A percentile compares a stretch with the other conserved stretches of the same genome.
phyloP scores from a whole-genome alignment of 2,329 filamentous ascomycete genomes.

The Pseudogymnoascus sp. region DNA sequence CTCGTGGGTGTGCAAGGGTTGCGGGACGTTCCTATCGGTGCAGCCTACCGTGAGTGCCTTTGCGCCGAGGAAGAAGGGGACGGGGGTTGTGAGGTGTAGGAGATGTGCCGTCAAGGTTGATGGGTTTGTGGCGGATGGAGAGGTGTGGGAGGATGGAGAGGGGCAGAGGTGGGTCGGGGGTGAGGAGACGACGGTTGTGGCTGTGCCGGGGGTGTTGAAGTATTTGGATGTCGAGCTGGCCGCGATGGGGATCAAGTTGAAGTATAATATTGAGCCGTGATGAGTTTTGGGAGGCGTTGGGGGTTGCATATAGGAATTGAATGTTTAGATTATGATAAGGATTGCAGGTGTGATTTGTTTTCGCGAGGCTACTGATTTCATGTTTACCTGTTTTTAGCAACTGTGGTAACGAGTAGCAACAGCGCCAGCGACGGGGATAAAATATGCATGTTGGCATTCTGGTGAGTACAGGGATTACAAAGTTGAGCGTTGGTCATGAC shows the following conservation, averaged over 20 bases:
- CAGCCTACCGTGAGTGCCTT: conserved; percentile 68
- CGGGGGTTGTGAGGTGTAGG: conserved; percentile 68
- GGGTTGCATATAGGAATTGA: neutral
- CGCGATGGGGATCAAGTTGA: conserved; percentile 93
- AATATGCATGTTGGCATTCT: too few relatives aligned
- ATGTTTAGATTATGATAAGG: neutral
- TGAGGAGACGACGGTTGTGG: conserved; percentile 82
- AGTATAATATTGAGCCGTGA: conserved; percentile 62
- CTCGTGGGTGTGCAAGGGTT: conserved; percentile 81
- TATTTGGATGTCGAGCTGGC: conserved; percentile 92
- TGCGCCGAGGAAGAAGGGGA: conserved; percentile 55
- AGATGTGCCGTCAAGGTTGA: conserved; percentile 53
- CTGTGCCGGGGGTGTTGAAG: conserved; percentile 84
- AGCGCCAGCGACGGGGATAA: too few relatives aligned
- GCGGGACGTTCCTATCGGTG: conserved; percentile 84
- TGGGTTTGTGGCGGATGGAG: conserved; percentile 42
- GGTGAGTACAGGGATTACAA: too few relatives aligned
- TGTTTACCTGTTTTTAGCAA: too few relatives aligned
- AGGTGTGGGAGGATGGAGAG: conserved; percentile 88
- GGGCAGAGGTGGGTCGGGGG: conserved; percentile 80
- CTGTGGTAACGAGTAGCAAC: too few relatives aligned
- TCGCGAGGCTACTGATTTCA: too few relatives aligned
- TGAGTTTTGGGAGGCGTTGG: neutral
- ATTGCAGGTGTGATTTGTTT: too few relatives aligned
- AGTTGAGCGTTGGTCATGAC: too few relatives aligned